A percentile compares a stretch with the other conserved stretches of the same genome.
Conservation (phyloP, 805 yeast genomes). For the Candida xyloterini region DNA sequence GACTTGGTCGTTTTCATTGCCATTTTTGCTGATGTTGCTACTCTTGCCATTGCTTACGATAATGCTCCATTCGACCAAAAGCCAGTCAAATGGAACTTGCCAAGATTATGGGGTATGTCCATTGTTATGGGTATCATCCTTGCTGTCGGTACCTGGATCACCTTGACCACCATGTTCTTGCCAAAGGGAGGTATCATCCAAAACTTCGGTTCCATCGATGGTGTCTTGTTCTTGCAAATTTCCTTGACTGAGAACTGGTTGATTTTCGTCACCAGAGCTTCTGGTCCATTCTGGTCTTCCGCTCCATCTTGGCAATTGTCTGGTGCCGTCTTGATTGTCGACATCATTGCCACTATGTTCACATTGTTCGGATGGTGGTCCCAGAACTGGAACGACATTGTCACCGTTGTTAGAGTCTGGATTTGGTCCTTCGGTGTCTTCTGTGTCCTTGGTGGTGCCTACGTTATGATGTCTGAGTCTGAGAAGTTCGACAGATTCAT, state of each 20-base stretch:
- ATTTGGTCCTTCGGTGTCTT: constrained; percentile 94
- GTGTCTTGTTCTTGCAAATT: constrained; percentile 90
- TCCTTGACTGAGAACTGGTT: constrained; percentile 97
- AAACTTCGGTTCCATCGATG: constrained; percentile 92
- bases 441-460: constrained; percentile 95
- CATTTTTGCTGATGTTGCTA: constrained; percentile 95
- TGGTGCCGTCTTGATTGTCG: constrained; percentile 90
- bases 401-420: constrained; percentile 92
- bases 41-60: constrained; percentile 95
- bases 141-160: constrained; percentile 93
- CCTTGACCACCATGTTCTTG: constrained; percentile 90
- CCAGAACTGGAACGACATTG: constrained; percentile 95
- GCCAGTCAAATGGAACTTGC: constrained; percentile 96
- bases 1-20: constrained; percentile 95
- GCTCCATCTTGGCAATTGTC: constrained; percentile 94
- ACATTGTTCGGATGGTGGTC: constrained; percentile 97
- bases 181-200: constrained; percentile 91
- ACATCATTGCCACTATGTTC: constrained; percentile 89
- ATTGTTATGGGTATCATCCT: constrained; percentile 78
- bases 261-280: constrained; percentile 94
- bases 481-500: constrained; percentile 77
- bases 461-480: constrained; percentile 86
- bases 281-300: constrained; percentile 98
- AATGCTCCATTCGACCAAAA: constrained; percentile 91
- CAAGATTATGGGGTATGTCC: constrained; percentile 97